These are phyloP conservation scores for Pisolithus albus DNA, from an alignment of 768 basidiomycete genomes.

Conservation along the genomic window DNA sequence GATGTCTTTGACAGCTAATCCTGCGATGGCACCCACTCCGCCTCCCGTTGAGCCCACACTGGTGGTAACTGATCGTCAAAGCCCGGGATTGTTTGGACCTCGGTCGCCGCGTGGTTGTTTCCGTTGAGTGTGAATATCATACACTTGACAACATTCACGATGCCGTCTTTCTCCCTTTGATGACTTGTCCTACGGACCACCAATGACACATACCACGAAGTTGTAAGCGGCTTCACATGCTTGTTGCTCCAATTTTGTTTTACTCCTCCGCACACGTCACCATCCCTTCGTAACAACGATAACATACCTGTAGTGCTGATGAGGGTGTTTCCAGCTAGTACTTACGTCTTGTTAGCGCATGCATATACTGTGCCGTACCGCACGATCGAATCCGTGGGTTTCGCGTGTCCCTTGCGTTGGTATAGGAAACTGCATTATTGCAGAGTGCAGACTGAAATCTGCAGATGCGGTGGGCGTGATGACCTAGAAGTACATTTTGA, in stretches of 20 bases:
- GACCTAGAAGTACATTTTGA: neutral
- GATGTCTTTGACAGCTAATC: conserved; percentile 44
- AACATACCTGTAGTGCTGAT: neutral
- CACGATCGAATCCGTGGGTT: conserved; percentile 18
- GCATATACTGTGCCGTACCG: neutral
- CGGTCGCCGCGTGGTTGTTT: conserved; percentile 49
- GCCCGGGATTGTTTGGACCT: conserved; percentile 74
- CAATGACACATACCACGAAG: conserved; percentile 16
- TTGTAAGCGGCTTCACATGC: conserved; percentile 11
- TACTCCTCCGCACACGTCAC: too few relatives aligned
- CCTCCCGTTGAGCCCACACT: conserved; percentile 52
- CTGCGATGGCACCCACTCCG: conserved; percentile 50
- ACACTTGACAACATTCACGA: neutral
- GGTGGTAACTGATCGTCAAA: conserved; percentile 49
- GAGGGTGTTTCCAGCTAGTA: neutral
- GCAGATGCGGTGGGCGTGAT: neutral
- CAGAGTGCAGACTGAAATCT: too few relatives aligned
- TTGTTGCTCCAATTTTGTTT: neutral
- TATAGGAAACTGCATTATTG: neutral
- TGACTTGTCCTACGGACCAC: conserved; percentile 5
- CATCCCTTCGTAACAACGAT: too few relatives aligned
- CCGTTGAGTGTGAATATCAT: conserved; percentile 5
- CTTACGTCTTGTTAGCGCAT: neutral
- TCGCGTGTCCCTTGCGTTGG: neutral
- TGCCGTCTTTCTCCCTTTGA: neutral